Conservation (phyloP, 768 basidiomycete species). For the Boletus sp. region DNA sequence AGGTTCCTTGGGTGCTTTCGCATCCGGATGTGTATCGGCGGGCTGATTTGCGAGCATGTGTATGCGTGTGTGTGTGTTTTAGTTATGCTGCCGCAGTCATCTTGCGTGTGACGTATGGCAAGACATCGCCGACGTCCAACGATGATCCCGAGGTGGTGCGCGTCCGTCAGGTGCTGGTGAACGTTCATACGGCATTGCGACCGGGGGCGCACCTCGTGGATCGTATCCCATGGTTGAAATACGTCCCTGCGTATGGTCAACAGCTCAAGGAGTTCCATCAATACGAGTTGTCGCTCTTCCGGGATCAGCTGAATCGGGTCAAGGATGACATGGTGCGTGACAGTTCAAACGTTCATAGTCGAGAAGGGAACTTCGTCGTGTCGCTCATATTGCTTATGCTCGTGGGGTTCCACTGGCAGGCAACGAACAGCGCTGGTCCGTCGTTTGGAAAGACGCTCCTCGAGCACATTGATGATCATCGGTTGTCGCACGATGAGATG, state of each 20-base stretch:
- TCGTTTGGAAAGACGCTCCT: conserved; percentile 52
- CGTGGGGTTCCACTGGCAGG: conserved; percentile 2
- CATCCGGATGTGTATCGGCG: background rate
- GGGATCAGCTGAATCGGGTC: conserved; percentile 35
- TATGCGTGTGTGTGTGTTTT: background rate
- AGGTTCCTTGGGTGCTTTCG: background rate
- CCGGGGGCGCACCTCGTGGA: too few relatives aligned
- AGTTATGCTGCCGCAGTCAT: conserved; percentile 25
- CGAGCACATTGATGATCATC: conserved; percentile 45
- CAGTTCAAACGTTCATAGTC: background rate
- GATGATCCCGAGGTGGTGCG: conserved; percentile 12
- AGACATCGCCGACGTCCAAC: conserved; percentile 19
- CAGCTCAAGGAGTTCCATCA: conserved; percentile 36
- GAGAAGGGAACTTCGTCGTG: background rate
- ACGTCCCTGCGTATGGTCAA: conserved; percentile 55
- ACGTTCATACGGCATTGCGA: conserved; percentile 30
- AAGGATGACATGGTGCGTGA: conserved; percentile 3
- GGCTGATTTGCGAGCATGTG: background rate
- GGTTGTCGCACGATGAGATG: conserved; percentile 45
- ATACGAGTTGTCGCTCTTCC: conserved; percentile 50
- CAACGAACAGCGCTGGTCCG: background rate
- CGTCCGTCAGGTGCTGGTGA: conserved; percentile 18
- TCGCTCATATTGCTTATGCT: background rate
- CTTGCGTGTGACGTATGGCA: conserved; percentile 25
- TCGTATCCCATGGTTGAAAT: conserved; percentile 31